A percentile compares a stretch with the other conserved stretches of the same genome.
Evolutionary conservation across 2,329 filamentous ascomycete genomes (phyloP).

Genomic region (Stagonosporopsis cucurbitacearum): DNA sequence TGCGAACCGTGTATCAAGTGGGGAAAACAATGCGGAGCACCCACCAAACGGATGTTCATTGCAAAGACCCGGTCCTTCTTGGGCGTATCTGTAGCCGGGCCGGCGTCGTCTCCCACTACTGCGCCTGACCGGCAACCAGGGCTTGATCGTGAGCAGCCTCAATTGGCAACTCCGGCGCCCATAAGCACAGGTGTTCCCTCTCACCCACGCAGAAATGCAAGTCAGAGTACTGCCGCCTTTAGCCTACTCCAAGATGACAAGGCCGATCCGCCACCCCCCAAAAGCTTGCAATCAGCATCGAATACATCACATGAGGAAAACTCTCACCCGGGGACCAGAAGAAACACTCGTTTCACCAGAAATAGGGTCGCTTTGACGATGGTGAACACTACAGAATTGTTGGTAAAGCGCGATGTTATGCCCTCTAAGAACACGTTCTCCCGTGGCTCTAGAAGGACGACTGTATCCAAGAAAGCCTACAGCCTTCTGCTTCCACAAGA

Average conservation of each 20-base stretch:
- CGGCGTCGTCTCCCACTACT: not conserved
- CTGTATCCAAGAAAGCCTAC: not conserved
- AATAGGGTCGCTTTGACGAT: too few relatives aligned
- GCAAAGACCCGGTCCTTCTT: not conserved
- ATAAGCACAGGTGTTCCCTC: not conserved
- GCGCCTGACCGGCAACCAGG: not conserved
- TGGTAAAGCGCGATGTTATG: not conserved
- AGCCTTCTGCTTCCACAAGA: not conserved
- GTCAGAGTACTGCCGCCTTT: not conserved
- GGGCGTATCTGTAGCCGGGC: not conserved
- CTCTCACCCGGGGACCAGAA: not conserved
- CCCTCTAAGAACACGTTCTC: not conserved
- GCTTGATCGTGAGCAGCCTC: not conserved
- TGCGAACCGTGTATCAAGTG: constrained; percentile 20
- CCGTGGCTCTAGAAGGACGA: not conserved
- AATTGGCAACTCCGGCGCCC: not conserved
- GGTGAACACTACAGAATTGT: not conserved
- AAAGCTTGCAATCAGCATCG: not conserved
- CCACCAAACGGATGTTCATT: not conserved
- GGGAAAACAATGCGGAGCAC: constrained; percentile 4
- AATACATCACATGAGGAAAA: not conserved
- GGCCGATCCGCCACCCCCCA: not conserved
- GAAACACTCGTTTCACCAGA: not conserved
- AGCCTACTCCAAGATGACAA: not conserved
- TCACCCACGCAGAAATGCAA: not conserved